Percentiles rank a stretch among this genome's conserved stretches.
Conservation (phyloP, 768 basidiomycete genomes). For the Auricularia sp. region DNA sequence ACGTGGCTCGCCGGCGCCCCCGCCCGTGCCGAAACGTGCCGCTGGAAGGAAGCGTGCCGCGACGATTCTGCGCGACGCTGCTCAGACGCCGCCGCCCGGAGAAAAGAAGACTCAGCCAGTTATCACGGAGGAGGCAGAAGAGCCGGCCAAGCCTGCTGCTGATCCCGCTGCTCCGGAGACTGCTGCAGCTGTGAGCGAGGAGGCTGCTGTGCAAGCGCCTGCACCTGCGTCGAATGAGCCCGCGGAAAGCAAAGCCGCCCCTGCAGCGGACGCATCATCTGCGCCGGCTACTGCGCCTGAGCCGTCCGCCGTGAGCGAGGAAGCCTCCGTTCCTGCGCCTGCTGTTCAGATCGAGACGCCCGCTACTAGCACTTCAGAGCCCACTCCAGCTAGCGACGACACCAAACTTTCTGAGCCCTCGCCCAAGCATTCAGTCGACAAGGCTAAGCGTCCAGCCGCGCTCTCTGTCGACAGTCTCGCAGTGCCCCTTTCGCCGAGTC, state of each 20-base stretch:
- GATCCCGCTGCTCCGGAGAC: no score
- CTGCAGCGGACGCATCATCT: no score
- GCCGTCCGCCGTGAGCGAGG: no score
- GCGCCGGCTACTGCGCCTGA: no score
- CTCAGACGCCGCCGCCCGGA: not conserved
- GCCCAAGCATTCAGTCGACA: not conserved
- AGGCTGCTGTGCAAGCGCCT: no score
- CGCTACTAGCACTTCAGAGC: no score
- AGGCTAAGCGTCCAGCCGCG: not conserved
- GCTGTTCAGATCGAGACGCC: no score
- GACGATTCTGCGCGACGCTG: not conserved
- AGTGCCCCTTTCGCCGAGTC: not conserved
- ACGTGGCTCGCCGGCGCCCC: constrained; percentile 9
- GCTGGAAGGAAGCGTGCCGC: constrained; percentile 10
- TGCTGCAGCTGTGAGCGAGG: no score
- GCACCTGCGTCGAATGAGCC: no score
- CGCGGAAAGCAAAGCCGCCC: no score
- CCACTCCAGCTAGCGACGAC: no score
- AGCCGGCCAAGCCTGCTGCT: not conserved
- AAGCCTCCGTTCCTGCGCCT: no score
- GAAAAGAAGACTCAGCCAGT: not conserved
- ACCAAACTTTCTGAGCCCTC: not conserved
- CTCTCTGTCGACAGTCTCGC: not conserved
- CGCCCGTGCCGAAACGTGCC: constrained; percentile 16
- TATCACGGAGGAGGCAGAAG: constrained; percentile 1